Conservation (phyloP, 768 basidiomycete species). For the Macrolepiota dolichaula region DNA sequence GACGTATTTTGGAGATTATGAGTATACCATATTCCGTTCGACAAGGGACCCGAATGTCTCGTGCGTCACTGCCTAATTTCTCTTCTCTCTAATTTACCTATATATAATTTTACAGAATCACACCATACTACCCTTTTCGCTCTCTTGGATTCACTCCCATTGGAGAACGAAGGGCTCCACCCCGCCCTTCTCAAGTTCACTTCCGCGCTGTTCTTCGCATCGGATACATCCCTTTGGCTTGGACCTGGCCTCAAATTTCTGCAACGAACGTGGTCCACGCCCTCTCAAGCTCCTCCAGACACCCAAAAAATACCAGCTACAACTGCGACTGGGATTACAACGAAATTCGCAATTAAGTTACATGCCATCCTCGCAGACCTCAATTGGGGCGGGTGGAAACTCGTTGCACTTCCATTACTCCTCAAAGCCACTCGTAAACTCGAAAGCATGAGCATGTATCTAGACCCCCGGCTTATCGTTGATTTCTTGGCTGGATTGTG, state of each 20-base stretch:
- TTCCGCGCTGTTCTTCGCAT: conserved; percentile 35
- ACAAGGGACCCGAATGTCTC: conserved; percentile 63
- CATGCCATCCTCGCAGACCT: conserved; percentile 61
- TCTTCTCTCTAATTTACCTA: not conserved
- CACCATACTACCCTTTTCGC: conserved; percentile 32
- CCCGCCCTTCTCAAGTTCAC: conserved; percentile 35
- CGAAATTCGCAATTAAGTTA: conserved; percentile 48
- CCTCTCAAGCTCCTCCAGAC: not conserved
- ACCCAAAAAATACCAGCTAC: not conserved
- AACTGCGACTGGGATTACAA: conserved; percentile 13
- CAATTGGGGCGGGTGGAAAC: conserved; percentile 77
- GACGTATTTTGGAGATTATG: conserved; percentile 54
- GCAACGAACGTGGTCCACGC: conserved; percentile 40
- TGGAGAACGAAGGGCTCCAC: conserved; percentile 22
- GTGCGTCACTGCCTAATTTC: conserved; percentile 34
- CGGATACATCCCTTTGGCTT: conserved; percentile 49
- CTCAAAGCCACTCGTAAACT: conserved; percentile 41
- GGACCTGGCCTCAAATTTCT: conserved; percentile 55
- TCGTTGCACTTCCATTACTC: conserved; percentile 59
- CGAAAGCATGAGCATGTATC: conserved; percentile 40
- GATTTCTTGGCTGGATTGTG: conserved; percentile 49
- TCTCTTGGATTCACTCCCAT: conserved; percentile 26
- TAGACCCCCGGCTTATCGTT: conserved; percentile 28
- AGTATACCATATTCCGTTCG: conserved; percentile 60
- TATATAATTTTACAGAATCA: conserved; percentile 22